Conservation (phyloP, 768 basidiomycete genomes). For the Boletellus emodensis region DNA sequence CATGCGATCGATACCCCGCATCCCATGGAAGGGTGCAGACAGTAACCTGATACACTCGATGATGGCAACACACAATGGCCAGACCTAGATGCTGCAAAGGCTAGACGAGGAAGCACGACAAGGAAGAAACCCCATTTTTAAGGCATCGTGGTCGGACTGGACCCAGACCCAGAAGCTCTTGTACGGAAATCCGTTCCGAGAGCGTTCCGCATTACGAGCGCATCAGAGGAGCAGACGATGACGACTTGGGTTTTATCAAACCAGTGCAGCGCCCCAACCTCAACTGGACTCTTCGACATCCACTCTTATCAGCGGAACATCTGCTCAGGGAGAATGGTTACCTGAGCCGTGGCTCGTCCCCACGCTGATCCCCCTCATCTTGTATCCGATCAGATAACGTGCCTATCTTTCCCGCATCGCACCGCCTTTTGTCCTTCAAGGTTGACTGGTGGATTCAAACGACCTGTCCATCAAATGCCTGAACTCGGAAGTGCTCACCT, state of each 20-base stretch:
- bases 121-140: too few species aligned
- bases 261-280: background rate
- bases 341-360: background rate
- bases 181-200: too few species aligned
- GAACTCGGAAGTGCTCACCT: constrained; percentile 56
- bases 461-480: background rate
- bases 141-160: too few species aligned
- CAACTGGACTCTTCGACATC: background rate
- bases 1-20: too few species aligned
- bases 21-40: too few species aligned
- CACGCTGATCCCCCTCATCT: background rate
- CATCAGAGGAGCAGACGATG: background rate
- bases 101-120: too few species aligned
- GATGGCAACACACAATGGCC: too few species aligned
- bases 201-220: background rate
- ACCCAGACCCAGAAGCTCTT: too few species aligned
- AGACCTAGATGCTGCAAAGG: too few species aligned
- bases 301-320: background rate
- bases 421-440: background rate
- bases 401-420: background rate
- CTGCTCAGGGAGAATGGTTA: background rate
- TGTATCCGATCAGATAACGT: background rate
- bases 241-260: background rate
- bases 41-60: too few species aligned
- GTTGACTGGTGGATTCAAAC: background rate